Evolutionary conservation across 805 yeast species (phyloP).

Genomic region (Brettanomyces bruxellensis): DNA sequence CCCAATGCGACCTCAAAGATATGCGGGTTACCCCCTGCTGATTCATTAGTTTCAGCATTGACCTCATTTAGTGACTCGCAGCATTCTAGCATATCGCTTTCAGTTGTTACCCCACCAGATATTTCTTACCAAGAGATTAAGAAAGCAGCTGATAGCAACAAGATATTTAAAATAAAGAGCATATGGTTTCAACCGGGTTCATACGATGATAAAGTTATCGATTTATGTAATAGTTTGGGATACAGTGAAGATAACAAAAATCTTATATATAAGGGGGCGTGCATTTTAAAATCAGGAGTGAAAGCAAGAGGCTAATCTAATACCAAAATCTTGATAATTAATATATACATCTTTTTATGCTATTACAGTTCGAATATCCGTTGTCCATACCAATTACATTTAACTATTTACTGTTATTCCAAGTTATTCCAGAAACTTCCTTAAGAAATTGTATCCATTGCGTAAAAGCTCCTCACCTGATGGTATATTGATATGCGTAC

Average conservation of each 20-base stretch:
- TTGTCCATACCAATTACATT: too few species aligned
- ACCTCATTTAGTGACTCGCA: slow-evolving; percentile 5
- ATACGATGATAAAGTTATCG: slow-evolving; percentile 43
- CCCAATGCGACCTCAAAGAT: slow-evolving; percentile 40
- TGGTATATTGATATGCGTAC: slow-evolving; percentile 4
- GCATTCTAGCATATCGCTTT: slow-evolving; percentile 22
- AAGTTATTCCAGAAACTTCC: slow-evolving; percentile 23
- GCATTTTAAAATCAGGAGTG: not conserved
- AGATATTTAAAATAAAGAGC: slow-evolving; percentile 31
- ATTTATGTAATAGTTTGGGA: slow-evolving; percentile 24
- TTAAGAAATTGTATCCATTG: slow-evolving; percentile 30
- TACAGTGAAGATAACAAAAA: slow-evolving; percentile 13
- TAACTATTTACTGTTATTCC: not conserved
- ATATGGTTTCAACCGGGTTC: slow-evolving; percentile 86
- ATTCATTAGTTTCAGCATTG: not conserved
- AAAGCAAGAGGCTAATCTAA: not conserved
- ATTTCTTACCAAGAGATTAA: slow-evolving; percentile 33
- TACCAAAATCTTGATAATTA: not conserved
- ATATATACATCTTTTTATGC: not conserved
- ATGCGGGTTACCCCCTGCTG: not conserved
- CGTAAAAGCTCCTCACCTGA: slow-evolving; percentile 24
- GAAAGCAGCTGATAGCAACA: slow-evolving; percentile 20
- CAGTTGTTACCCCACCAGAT: slow-evolving; percentile 70
- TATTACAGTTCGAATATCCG: not conserved
- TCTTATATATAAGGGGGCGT: not conserved